These are phyloP conservation scores for Dipteronia dyeriana DNA, from an alignment of 345 rosid species.

Conservation along the genomic window DNA sequence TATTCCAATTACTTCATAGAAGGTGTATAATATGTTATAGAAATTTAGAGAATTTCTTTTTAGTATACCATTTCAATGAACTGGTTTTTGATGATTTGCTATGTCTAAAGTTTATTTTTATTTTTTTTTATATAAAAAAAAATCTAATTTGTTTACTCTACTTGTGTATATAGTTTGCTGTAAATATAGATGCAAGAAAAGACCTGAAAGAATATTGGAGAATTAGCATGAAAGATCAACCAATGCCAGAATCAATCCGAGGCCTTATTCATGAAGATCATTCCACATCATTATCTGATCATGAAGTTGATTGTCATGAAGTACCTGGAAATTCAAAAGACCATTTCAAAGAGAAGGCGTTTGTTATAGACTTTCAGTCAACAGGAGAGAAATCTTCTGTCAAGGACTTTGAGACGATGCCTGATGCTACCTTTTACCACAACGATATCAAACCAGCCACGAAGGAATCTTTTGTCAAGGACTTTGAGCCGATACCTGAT, in stretches of 20 bases:
- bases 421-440: background rate
- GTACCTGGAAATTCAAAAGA: background rate
- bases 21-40: no score
- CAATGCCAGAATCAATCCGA: constrained; percentile 18
- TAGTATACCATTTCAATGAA: no score
- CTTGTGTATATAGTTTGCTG: constrained; percentile 8
- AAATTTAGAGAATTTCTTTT: no score
- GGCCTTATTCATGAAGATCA: background rate
- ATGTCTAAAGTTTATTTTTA: no score
- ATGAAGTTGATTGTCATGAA: background rate
- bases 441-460: no score
- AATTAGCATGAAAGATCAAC: constrained; percentile 5
- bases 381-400: background rate
- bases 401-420: background rate
- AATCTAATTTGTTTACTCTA: background rate
- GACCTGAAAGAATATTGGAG: constrained; percentile 22
- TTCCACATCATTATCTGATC: background rate
- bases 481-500: no score
- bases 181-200: constrained; percentile 18
- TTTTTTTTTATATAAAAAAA: no score
- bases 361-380: no score
- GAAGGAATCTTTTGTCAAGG: no score
- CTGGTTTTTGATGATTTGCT: no score
- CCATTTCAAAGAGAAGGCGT: background rate
- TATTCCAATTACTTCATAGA: no score